phyloP scores from a whole-genome alignment of 1,284 basidiomycete genomes.

The Phenoliferia sp. region DNA sequence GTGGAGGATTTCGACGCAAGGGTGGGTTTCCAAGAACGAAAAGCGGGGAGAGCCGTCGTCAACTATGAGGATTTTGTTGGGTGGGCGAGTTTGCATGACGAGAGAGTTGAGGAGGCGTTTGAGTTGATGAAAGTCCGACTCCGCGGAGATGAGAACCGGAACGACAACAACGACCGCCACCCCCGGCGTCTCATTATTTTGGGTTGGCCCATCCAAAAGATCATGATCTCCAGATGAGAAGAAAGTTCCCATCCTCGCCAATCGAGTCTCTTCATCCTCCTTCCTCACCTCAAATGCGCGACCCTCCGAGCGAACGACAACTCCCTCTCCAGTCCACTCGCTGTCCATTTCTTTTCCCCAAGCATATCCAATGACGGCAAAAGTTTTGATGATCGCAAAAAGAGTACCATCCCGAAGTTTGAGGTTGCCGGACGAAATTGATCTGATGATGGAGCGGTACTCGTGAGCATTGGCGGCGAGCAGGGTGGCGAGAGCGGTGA shows the following conservation, averaged over 20 bases:
- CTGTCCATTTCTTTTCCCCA: not conserved
- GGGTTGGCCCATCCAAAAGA: not conserved
- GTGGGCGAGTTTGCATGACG: not conserved
- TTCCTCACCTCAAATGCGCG: not conserved
- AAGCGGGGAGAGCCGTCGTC: not conserved
- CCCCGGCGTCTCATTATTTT: not conserved
- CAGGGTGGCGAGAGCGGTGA: too few species aligned
- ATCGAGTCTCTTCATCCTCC: not conserved
- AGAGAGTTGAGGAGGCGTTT: not conserved
- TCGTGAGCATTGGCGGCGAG: too few species aligned
- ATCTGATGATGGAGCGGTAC: too few species aligned
- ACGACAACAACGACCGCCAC: not conserved
- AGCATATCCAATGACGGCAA: too few species aligned
- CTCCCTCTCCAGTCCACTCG: not conserved
- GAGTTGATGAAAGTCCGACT: not conserved
- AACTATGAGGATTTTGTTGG: not conserved
- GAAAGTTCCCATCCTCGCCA: not conserved
- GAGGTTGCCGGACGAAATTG: too few species aligned
- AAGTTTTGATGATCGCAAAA: too few species aligned
- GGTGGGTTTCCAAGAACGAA: not conserved
- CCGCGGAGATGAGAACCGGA: not conserved
- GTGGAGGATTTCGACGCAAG: not conserved
- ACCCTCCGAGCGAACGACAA: not conserved
- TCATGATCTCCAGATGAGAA: not conserved
- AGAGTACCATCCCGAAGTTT: too few species aligned